Base-by-base conservation (phyloP, 441 rosid genomes). In the Metrosideros polymorpha region DNA sequence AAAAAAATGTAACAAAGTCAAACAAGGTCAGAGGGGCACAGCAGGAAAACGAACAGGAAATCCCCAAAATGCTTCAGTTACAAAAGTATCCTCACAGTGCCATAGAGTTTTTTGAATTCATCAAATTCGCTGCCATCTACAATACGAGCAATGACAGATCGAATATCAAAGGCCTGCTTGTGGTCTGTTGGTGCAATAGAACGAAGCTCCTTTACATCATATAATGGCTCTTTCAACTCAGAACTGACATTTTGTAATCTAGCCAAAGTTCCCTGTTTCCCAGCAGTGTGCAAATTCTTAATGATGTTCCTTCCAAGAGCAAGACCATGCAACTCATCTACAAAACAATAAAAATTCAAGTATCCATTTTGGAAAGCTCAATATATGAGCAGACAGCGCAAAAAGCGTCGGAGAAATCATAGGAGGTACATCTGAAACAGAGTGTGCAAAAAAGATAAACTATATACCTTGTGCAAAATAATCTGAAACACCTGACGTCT, bases 81-180 rank as follows among this genome's bases (percentile, higher is more conserved):
- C 54, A 15, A 30, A 39, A 76, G 88, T 86, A 91, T 93, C 95
- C 98, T 93, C 85, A 96, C 98, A 87, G 95, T 95, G 93, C 99
- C 99, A 87, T 95, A 97, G 91, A 94, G 89, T 92, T 96, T 97
- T 94, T 97, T 97, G 95, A 97, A 97, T 88, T 97, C 99, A 79
- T 97, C 99, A 88, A 97, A 97, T 89, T 96, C 98, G 88, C 99
- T 96, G 75, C 99, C 98, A 92, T 97, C 99, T 85, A 94, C 97
- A 87, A 97, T 94, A 61, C 96, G 94, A 91, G 98, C 96, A 89
- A 97, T 95, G 86, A 97, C 93, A 63, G 98, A 95, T 85, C 98
- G 94, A 83, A 97, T 92, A 92, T 96, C 99, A 92, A 95, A 94
- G 86, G 97, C 91, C 91, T 96, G 98, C 89, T 91, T 97, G 91